Percentiles rank a stretch among this genome's conserved stretches.
phyloP scores from a whole-genome alignment of 2,329 filamentous ascomycete species.

The Penicillium verrucosum region DNA sequence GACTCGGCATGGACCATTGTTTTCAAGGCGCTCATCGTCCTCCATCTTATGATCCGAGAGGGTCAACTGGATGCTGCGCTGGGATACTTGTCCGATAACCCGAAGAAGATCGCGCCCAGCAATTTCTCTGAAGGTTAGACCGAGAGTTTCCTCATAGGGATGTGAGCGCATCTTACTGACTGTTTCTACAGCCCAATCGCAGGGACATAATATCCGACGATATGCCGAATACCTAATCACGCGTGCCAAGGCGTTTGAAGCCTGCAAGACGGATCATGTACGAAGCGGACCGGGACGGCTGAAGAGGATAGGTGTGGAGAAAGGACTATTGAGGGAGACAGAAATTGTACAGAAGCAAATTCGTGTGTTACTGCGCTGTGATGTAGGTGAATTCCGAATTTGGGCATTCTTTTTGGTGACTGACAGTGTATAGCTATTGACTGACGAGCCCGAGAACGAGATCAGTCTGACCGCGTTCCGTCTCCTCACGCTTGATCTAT shows the following conservation, averaged over 20 bases:
- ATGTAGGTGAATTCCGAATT: conserved; percentile 57
- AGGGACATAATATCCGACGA: conserved; percentile 89
- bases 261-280: conserved; percentile 88
- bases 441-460: conserved; percentile 88
- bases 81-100: conserved; percentile 76
- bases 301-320: conserved; percentile 83
- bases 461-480: conserved; percentile 94
- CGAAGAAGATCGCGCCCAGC: conserved; percentile 80
- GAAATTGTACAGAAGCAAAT: conserved; percentile 89
- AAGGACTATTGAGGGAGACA: conserved; percentile 86
- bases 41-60: conserved; percentile 96
- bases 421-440: conserved; percentile 63
- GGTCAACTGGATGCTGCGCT: conserved; percentile 86
- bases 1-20: conserved; percentile 99
- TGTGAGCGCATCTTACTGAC: conserved; percentile 36
- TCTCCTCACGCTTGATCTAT: conserved; percentile 80
- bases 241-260: conserved; percentile 74
- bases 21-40: conserved; percentile 93
- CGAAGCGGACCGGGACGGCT: conserved; percentile 75
- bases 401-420: neutral
- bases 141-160: neutral
- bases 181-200: conserved; percentile 69
- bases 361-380: conserved; percentile 78
- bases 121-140: conserved; percentile 83
- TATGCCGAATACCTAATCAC: conserved; percentile 85